phyloP scores from a whole-genome alignment of 2,329 filamentous ascomycete species.

The Fusarium napiforme region DNA sequence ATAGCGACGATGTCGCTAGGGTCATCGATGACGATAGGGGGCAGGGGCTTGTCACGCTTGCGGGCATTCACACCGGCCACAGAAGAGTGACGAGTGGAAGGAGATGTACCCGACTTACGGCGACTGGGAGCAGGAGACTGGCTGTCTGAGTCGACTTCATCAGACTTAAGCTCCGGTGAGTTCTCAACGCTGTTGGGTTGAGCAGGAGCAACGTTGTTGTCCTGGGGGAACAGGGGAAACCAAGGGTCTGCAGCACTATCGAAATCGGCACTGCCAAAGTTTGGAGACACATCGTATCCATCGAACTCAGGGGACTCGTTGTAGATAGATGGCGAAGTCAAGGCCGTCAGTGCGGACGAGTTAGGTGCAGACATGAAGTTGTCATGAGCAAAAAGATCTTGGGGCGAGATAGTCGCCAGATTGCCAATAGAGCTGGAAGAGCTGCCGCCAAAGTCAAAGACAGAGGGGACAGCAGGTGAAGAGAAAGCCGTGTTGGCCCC shows the following conservation, averaged over 20 bases:
- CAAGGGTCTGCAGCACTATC: conserved; percentile 66
- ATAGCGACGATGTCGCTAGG: conserved; percentile 78
- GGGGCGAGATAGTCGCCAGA: conserved; percentile 82
- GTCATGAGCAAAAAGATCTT: conserved; percentile 79
- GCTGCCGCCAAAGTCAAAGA: conserved; percentile 63
- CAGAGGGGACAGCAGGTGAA: conserved; percentile 62
- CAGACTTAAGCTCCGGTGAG: conserved; percentile 57
- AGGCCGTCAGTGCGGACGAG: conserved; percentile 81
- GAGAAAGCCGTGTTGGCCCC: conserved; percentile 63
- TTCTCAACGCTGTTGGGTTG: conserved; percentile 47
- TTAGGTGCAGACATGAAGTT: conserved; percentile 80
- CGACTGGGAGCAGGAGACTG: conserved; percentile 53
- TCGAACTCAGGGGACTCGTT: conserved; percentile 82
- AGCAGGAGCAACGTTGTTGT: conserved; percentile 45
- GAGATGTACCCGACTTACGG: conserved; percentile 61
- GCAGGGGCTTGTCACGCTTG: conserved; percentile 82
- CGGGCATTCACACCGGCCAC: conserved; percentile 77
- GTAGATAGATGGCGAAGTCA: conserved; percentile 86
- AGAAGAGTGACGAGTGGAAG: conserved; percentile 71
- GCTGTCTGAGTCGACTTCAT: conserved; percentile 61
- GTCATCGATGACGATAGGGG: conserved; percentile 81
- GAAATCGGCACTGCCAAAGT: conserved; percentile 72
- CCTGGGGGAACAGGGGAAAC: conserved; percentile 78
- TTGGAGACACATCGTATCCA: conserved; percentile 81
- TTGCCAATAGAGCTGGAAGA: conserved; percentile 63